Evolutionary conservation across 148 eudicot species (phyloP).

Genomic region (Arctostaphylos glauca): DNA sequence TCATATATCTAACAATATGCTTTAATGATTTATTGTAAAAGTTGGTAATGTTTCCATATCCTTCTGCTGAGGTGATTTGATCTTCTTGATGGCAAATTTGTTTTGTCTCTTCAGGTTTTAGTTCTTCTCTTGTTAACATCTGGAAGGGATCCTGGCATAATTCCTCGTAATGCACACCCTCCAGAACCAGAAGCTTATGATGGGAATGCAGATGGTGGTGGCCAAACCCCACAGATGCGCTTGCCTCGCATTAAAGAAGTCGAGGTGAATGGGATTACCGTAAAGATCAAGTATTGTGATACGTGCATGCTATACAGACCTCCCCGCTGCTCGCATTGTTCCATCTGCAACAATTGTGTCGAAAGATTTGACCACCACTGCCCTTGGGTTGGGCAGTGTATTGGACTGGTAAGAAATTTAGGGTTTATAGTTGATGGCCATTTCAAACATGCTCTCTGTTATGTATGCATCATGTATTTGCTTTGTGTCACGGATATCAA

Average conservation of each 20-base stretch:
- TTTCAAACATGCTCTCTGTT: not conserved
- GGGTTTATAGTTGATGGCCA: slow-evolving; percentile 8
- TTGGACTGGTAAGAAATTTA: slow-evolving; percentile 73
- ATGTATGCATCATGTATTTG: slow-evolving; percentile 5
- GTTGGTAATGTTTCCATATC: not conserved
- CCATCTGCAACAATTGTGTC: slow-evolving; percentile 97
- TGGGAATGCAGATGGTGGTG: slow-evolving; percentile 69
- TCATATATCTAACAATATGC: not conserved
- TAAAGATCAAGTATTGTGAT: slow-evolving; percentile 95
- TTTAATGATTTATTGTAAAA: not conserved
- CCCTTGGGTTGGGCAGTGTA: slow-evolving; percentile 99
- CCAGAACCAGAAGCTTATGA: slow-evolving; percentile 91
- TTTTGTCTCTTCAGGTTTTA: slow-evolving; percentile 58
- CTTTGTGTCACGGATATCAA: not conserved
- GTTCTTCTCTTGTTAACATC: slow-evolving; percentile 79
- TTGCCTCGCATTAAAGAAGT: slow-evolving; percentile 95
- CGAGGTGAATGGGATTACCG: slow-evolving; percentile 84
- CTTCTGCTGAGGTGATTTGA: not conserved
- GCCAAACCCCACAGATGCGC: slow-evolving; percentile 90
- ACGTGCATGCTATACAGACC: slow-evolving; percentile 99
- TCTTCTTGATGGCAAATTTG: not conserved
- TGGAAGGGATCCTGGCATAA: slow-evolving; percentile 98
- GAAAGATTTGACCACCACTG: slow-evolving; percentile 99
- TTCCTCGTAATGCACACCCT: slow-evolving; percentile 95
- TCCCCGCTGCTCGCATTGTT: slow-evolving; percentile 99